phyloP scores from a whole-genome alignment of 2,329 filamentous ascomycete genomes.

The Xylaria sp. region DNA sequence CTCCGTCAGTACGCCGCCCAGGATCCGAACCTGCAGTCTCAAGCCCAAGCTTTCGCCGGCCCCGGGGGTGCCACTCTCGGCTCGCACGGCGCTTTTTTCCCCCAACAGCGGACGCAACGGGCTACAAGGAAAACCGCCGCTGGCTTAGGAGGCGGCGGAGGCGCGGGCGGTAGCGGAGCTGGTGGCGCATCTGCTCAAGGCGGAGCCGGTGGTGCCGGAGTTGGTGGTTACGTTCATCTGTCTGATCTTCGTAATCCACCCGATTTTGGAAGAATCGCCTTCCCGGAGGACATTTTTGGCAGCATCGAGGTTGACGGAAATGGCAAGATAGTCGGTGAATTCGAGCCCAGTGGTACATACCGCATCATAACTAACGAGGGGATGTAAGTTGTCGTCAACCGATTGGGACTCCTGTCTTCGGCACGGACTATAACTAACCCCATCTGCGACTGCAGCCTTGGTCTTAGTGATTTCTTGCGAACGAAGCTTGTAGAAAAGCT shows the following conservation, averaged over 20 bases:
- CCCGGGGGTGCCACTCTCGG: slow-evolving; percentile 65
- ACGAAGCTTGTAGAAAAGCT: slow-evolving; percentile 65
- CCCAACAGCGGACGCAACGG: slow-evolving; percentile 52
- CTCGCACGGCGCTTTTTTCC: slow-evolving; percentile 62
- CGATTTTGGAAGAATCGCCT: slow-evolving; percentile 74
- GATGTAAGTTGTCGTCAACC: slow-evolving; percentile 62
- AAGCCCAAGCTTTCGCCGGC: slow-evolving; percentile 69
- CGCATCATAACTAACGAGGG: slow-evolving; percentile 72
- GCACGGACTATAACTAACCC: slow-evolving; percentile 24
- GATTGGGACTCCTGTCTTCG: slow-evolving; percentile 1
- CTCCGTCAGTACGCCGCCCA: slow-evolving; percentile 63
- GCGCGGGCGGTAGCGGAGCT: slow-evolving; percentile 60
- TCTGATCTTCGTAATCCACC: slow-evolving; percentile 72
- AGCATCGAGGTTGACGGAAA: slow-evolving; percentile 70
- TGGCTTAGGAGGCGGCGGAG: slow-evolving; percentile 52
- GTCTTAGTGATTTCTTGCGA: slow-evolving; percentile 64
- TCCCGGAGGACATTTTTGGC: slow-evolving; percentile 75
- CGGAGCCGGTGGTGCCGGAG: slow-evolving; percentile 68
- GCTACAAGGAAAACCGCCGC: slow-evolving; percentile 44
- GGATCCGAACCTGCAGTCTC: slow-evolving; percentile 65
- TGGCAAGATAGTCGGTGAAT: slow-evolving; percentile 67
- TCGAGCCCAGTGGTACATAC: slow-evolving; percentile 70
- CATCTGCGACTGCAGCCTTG: slow-evolving; percentile 53
- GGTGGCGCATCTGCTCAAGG: slow-evolving; percentile 69
- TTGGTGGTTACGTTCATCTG: slow-evolving; percentile 72